Percentiles rank a stretch among this genome's conserved stretches.
phyloP scores from a whole-genome alignment of 2,329 filamentous ascomycete species.

The Fusarium luffae region DNA sequence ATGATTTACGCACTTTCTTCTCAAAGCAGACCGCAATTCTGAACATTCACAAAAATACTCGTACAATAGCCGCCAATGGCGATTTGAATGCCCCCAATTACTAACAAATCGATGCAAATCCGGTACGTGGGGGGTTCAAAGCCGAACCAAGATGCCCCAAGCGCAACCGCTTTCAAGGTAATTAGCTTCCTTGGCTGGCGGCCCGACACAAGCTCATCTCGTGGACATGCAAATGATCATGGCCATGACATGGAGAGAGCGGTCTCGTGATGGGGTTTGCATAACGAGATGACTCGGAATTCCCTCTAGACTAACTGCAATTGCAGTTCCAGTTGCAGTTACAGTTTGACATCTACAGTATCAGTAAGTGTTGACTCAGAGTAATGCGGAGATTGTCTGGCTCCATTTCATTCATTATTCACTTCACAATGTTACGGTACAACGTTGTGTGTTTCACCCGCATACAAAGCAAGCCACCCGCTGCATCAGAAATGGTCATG shows the following conservation, averaged over 20 bases:
- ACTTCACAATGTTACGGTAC: conserved; percentile 26
- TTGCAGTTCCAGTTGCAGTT: background rate
- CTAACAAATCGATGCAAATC: conserved; percentile 4
- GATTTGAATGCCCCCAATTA: conserved; percentile 4
- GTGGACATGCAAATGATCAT: conserved; percentile 20
- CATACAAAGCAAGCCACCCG: conserved; percentile 35
- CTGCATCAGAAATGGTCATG: conserved; percentile 37
- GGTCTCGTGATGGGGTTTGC: conserved; percentile 31
- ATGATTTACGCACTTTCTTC: background rate
- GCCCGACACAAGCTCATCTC: conserved; percentile 31
- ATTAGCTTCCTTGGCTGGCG: conserved; percentile 32
- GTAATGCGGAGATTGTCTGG: conserved; percentile 6
- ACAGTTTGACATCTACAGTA: background rate
- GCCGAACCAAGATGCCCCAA: conserved; percentile 21
- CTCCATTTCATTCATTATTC: background rate
- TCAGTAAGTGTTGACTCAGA: conserved; percentile 7
- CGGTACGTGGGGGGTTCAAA: conserved; percentile 25
- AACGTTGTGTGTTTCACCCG: conserved; percentile 34
- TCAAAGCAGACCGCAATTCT: background rate
- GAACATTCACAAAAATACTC: background rate
- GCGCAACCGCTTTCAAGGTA: conserved; percentile 5
- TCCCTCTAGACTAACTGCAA: background rate
- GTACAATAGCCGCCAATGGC: conserved; percentile 14
- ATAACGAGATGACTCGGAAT: conserved; percentile 19
- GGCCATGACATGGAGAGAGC: conserved; percentile 1